Evolutionary conservation across 2,329 filamentous ascomycete genomes (phyloP), one percentile per base, ranked within the genome.

Genomic region (Graphium sp.): DNA sequence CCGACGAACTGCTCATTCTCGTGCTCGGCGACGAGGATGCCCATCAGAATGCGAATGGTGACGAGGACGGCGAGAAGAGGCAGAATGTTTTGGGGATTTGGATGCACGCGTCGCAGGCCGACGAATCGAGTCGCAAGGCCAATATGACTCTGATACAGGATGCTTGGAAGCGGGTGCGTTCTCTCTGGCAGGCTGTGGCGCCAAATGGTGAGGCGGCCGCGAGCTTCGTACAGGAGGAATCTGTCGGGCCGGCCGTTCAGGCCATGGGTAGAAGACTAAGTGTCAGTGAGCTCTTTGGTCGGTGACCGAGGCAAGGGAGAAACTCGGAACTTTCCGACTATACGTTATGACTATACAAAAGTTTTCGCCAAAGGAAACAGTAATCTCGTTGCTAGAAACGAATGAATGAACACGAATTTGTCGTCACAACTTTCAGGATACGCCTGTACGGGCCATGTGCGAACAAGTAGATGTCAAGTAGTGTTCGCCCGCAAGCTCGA

Each of bases 1-100:
- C 55, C 12, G 56, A 52, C 4, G 60, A 67, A 37, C 57, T 73
- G 22, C 49, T 72, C 30, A 65, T 68, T 31, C 47, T 62, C 27
- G 48, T 60, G 20, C 43, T 55, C 7, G 48, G 53, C 19, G 49
- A 44, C 20, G 40, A 41, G n/a, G 43, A 30, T 12, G 31, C 26
- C 14, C 29, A 15, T 4, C n/a, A 6, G 37, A 35, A 7, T 35
- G 31, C 11, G 34, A 33, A 28, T 18, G 25, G 49, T 41, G 38
- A 44, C 12, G 42, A 42, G 25, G 17, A 11, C 25, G 24, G 19
- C 16, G 5, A n/a, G 22, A 5, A 24, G 17, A 43, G 40, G 5
- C 47, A 53, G 29, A 55, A 55, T 34, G 56, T 65, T 3, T 40
- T 69, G 27, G 66, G 64, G 3, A 41, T 72, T 5, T 70, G 60